A percentile compares a stretch with the other conserved stretches of the same genome.
phyloP scores from a whole-genome alignment of 306 rosid genomes.

The Lathyrus sativus region DNA sequence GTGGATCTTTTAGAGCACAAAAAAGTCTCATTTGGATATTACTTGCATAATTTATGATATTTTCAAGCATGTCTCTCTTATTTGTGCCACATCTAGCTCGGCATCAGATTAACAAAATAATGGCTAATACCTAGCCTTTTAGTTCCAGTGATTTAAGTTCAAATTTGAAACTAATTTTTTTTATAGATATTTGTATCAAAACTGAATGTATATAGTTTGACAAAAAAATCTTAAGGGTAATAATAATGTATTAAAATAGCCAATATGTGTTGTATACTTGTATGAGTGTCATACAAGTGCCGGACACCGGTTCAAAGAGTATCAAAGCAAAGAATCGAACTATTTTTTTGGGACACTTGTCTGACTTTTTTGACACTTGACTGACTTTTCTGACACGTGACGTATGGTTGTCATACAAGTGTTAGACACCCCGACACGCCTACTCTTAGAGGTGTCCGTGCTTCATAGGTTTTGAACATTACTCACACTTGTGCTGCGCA shows the following conservation, averaged over 20 bases:
- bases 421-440: too few relatives aligned
- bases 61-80: constrained; percentile 17
- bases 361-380: too few relatives aligned
- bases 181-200: not conserved
- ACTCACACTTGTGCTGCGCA: not conserved
- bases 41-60: constrained; percentile 13
- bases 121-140: not conserved
- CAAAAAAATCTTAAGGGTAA: not conserved
- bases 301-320: too few relatives aligned
- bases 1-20: not conserved
- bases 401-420: too few relatives aligned
- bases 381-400: too few relatives aligned
- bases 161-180: not conserved
- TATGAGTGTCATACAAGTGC: too few relatives aligned
- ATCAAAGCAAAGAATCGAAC: too few relatives aligned
- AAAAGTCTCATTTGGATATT: constrained; percentile 15
- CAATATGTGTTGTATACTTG: too few relatives aligned
- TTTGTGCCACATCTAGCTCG: not conserved
- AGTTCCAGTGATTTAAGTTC: not conserved
- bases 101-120: not conserved
- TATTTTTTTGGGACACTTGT: too few relatives aligned
- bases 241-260: not conserved
- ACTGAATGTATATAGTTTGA: not conserved
- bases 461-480: not conserved
- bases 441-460: too few relatives aligned